phyloP scores from a whole-genome alignment of 441 rosid genomes.

The Populus hybrid region DNA sequence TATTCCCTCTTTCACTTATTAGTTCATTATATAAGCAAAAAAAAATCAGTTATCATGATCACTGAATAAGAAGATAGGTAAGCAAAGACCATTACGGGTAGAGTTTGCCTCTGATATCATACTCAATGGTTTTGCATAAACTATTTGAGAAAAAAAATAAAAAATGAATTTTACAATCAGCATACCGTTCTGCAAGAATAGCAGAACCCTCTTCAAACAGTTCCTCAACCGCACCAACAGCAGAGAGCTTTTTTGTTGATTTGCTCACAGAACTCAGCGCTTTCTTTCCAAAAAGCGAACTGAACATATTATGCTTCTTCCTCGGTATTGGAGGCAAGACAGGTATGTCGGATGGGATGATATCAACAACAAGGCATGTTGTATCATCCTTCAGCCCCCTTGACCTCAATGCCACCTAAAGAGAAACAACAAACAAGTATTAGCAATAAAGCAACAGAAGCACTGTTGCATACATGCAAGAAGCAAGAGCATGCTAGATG shows the following conservation, averaged over 20 bases:
- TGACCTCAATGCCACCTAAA: conserved; percentile 92
- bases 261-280: conserved; percentile 43
- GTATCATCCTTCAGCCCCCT: conserved; percentile 99
- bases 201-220: conserved; percentile 99
- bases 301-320: conserved; percentile 68
- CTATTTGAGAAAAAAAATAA: not conserved
- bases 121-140: not conserved
- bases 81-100: not conserved
- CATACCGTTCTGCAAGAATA: conserved; percentile 89
- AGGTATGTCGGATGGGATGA: conserved; percentile 80
- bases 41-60: not conserved
- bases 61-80: not conserved
- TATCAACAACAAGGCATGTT: conserved; percentile 97
- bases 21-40: not conserved
- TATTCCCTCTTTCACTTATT: not conserved
- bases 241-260: conserved; percentile 76
- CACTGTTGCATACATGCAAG: not conserved
- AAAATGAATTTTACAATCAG: not conserved
- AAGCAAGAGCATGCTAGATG: conserved; percentile 5
- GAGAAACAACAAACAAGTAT: conserved; percentile 14
- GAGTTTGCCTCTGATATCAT: not conserved
- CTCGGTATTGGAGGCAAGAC: conserved; percentile 57
- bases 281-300: conserved; percentile 65
- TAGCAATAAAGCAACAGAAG: conserved; percentile 2
- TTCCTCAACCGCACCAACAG: conserved; percentile 95